These are phyloP conservation scores for Kregervanrija pseudodelftensis DNA, from an alignment of 805 yeast genomes.

Conservation along the genomic window DNA sequence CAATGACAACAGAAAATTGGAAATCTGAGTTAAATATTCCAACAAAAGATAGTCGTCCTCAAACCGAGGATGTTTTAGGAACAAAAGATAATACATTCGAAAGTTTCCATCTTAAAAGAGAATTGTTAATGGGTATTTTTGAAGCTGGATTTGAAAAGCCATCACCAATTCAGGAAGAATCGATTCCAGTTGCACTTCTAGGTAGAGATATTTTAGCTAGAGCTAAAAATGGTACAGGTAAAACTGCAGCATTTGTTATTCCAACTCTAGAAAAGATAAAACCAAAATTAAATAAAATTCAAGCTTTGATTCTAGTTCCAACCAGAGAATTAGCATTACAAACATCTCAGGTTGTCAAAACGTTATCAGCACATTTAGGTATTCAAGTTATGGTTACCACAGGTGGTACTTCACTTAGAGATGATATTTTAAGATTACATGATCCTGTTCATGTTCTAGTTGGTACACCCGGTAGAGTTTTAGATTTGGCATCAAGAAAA, in stretches of 20 bases:
- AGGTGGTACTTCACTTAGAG: constrained; percentile 92
- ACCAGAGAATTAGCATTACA: constrained; percentile 97
- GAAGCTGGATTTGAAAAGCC: constrained; percentile 99
- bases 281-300: constrained; percentile 78
- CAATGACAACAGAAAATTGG: constrained; percentile 49
- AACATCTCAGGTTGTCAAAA: constrained; percentile 94
- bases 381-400: constrained; percentile 96
- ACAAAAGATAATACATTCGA: constrained; percentile 90
- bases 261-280: constrained; percentile 87
- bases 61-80: constrained; percentile 90
- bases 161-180: constrained; percentile 95
- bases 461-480: constrained; percentile 96
- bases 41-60: constrained; percentile 83
- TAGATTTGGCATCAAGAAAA: constrained; percentile 84
- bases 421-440: constrained; percentile 86
- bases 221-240: constrained; percentile 98
- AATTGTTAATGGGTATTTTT: constrained; percentile 93
- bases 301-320: constrained; percentile 90
- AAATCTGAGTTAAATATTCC: constrained; percentile 71
- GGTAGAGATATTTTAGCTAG: constrained; percentile 96
- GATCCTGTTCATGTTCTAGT: constrained; percentile 93
- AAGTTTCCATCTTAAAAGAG: constrained; percentile 86
- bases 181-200: constrained; percentile 90
- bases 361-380: constrained; percentile 89
- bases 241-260: constrained; percentile 94